Evolutionary conservation across 2,329 filamentous ascomycete genomes (phyloP).

Genomic region (Gaeumannomyces sp.): DNA sequence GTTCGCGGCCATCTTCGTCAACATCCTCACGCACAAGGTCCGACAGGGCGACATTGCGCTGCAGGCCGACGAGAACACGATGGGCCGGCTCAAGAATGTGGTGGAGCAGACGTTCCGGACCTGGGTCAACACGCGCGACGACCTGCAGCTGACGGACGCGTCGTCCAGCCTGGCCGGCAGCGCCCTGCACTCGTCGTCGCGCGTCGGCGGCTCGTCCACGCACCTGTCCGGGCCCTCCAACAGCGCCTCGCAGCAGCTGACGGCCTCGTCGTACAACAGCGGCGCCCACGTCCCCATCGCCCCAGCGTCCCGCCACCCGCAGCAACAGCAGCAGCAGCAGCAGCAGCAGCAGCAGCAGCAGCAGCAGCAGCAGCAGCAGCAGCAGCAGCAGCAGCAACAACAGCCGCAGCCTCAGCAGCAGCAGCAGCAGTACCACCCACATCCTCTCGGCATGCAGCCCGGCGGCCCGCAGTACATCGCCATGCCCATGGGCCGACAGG

Average conservation of each 20-base stretch:
- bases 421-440: conserved; percentile 7
- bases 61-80: conserved; percentile 12
- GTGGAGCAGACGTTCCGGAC: conserved; percentile 19
- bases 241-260: conserved; percentile 10
- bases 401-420: conserved; percentile 4
- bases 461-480: conserved; percentile 9
- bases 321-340: conserved; percentile 1
- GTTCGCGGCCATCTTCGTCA: conserved; percentile 19
- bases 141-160: conserved; percentile 15
- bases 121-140: conserved; percentile 17
- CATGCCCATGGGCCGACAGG: conserved; percentile 9
- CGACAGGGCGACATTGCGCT: conserved; percentile 19
- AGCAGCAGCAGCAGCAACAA: background rate
- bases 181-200: conserved; percentile 8
- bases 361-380: conserved; percentile 7
- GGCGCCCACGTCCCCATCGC: background rate
- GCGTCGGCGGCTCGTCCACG: conserved; percentile 14
- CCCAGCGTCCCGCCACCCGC: background rate
- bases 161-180: conserved; percentile 17
- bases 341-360: conserved; percentile 8
- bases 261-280: conserved; percentile 1
- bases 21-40: conserved; percentile 21
- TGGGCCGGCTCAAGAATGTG: conserved; percentile 16
- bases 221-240: conserved; percentile 9
- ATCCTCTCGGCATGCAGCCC: conserved; percentile 3